Evolutionary conservation across 106 monocot species (phyloP), one percentile per base, ranked within the genome.

Genomic region (Platanthera zijinensis): DNA sequence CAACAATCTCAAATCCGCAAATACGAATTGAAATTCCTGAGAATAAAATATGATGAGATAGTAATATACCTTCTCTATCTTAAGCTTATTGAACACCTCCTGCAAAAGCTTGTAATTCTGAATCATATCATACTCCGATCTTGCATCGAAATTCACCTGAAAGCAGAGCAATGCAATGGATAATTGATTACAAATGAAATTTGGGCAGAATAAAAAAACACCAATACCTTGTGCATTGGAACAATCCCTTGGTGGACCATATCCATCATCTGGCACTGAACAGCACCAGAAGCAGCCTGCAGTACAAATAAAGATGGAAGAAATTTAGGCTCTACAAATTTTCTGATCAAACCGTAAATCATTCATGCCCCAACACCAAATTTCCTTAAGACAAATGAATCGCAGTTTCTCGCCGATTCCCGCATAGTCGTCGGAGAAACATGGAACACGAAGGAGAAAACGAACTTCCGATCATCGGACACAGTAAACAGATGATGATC

Each of bases 71-170:
- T 92, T 95, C 51, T 82, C 82, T 76, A 95, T 87, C 52, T 83
- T 90, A 75, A 92, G 77, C 79, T 92, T 95, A 71, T 82, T 88
- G 79, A 95, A 95, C 46, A 90, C 92, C 49, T 95, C 92, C 59
- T 95, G 95, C 59, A 95, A 92, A 85, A 92, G 45, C 76, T 95
- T 91, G 76, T 91, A 91, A 70, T 91, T 91, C 82, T 91, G 91
- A 79, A 91, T 91, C 91, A 91, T 91, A 64, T 92, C 95, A 81
- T 95, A 92, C 79, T 95, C 95, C 3, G 90, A 76, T 69, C 86
- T 95, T 30, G 95, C 92, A 76, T 95, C 92, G 80, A 95, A 95
- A 84, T 95, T 95, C 28, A 95, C 95, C 95, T 95, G 32, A 80
- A 81, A 75, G 69, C 15, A 21, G 59, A 52, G 69, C 48, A 48